Evolutionary conservation across 176 grass and related monocot genomes (phyloP).

Genomic region (Carex pumila): DNA sequence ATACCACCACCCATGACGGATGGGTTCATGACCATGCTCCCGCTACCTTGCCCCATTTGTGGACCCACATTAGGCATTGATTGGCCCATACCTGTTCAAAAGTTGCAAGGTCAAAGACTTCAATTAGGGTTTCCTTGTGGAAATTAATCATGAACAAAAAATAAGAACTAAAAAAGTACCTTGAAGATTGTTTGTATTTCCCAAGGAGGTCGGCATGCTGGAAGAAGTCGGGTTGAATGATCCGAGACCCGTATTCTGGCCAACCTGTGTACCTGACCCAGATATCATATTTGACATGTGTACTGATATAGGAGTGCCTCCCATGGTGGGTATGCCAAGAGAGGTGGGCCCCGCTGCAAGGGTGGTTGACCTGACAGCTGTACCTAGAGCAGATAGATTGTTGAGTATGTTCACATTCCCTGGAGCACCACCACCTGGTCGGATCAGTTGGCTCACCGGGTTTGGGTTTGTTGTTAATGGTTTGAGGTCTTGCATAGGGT

Average conservation of each 20-base stretch:
- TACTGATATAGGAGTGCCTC: conserved; percentile 65
- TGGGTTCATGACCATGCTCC: conserved; percentile 55
- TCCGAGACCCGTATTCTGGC: not conserved
- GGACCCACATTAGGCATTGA: conserved; percentile 47
- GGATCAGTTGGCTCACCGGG: conserved; percentile 48
- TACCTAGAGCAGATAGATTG: conserved; percentile 57
- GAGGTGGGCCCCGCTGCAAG: conserved; percentile 45
- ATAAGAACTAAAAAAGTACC: not conserved
- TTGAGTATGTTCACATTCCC: conserved; percentile 81
- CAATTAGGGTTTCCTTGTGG: not conserved
- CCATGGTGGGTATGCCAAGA: conserved; percentile 62
- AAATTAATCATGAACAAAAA: conserved; percentile 3
- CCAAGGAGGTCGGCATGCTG: conserved; percentile 63
- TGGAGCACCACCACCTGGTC: conserved; percentile 45
- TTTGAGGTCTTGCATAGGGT: conserved; percentile 60
- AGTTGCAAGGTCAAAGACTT: not conserved
- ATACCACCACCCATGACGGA: conserved; percentile 47
- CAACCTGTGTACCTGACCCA: conserved; percentile 27
- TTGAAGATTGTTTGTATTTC: conserved; percentile 22
- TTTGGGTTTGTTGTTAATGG: conserved; percentile 48
- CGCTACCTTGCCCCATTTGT: conserved; percentile 77
- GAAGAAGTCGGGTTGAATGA: conserved; percentile 32
- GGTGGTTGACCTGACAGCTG: conserved; percentile 48
- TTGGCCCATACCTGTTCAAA: conserved; percentile 44
- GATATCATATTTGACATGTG: conserved; percentile 97